Base-by-base conservation (phyloP, 176 grass and related monocot genomes). In the Zoysia pacifica region DNA sequence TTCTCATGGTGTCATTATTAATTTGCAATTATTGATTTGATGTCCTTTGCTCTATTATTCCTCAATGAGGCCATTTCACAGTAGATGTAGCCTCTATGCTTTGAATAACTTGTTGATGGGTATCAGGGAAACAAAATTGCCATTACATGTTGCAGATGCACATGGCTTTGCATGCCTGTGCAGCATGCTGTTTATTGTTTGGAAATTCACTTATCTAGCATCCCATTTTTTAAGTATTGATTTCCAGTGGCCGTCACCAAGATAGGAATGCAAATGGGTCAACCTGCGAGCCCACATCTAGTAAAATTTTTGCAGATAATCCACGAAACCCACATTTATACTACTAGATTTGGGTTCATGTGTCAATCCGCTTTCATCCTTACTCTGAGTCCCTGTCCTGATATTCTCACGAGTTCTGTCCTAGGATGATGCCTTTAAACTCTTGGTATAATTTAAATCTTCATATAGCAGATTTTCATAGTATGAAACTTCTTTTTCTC, bases 161-260 rank as follows among this genome's bases (percentile, higher is more conserved):
- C 6, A 73, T 85, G n/a, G 11, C 11, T 71, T 62, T 82, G 65
- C 35, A 44, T 60, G 8, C 48, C n/a, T 46, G 59, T 51, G 11
- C 51, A 83, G 61, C 45, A 74, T 35, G 5, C 14, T 12, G 1
- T 86, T 81, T 60, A 48, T 62, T 16, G 7, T 73, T 72, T 48
- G 20, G 61, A 62, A 68, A 68, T 35, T 74, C 42, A 66, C 28
- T 16, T 50, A 28, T 15, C 18, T 59, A 20, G 10, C 52, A 61
- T 59, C 69, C 15, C 6, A 13, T 73, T 18, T 67, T 67, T 48
- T 11, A 73, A 73, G 18, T 74, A 46, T 74, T 15, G 39, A 48
- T 50, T 28, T 28, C 28, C 28, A 28, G 28, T 28, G 28, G 28
- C 28, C 28, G 28, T 28, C 28, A 28, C 28, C 28, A 28, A 28